These are phyloP conservation scores for Candida sphagnicola DNA, from an alignment of 805 yeast genomes.

Conservation along the genomic window DNA sequence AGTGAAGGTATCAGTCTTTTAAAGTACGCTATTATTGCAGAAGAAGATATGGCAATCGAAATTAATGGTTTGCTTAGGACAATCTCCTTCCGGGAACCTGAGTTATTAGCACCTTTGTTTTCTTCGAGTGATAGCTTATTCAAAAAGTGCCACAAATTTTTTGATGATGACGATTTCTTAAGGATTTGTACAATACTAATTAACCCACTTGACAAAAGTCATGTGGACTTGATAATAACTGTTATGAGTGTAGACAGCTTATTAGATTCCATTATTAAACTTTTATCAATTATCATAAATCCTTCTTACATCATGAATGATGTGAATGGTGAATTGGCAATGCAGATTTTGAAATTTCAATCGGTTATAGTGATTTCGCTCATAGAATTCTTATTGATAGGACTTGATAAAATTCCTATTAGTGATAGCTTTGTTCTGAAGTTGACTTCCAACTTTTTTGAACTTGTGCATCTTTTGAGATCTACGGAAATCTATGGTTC, in stretches of 20 bases:
- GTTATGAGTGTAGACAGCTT: slow-evolving; percentile 23
- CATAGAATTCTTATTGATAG: slow-evolving; percentile 21
- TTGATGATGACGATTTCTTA: slow-evolving; percentile 32
- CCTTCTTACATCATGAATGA: slow-evolving; percentile 20
- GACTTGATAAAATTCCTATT: slow-evolving; percentile 29
- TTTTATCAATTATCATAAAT: slow-evolving; percentile 29
- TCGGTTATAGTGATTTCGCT: slow-evolving; percentile 23
- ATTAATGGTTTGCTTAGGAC: slow-evolving; percentile 17
- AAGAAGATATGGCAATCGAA: slow-evolving; percentile 28
- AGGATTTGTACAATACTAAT: slow-evolving; percentile 25
- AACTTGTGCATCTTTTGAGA: slow-evolving; percentile 28
- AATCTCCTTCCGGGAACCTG: slow-evolving; percentile 28
- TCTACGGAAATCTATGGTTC: slow-evolving; percentile 22
- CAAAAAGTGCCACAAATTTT: slow-evolving; percentile 20
- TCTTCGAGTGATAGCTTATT: slow-evolving; percentile 21
- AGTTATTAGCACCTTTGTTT: slow-evolving; percentile 28
- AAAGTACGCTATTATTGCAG: slow-evolving; percentile 33
- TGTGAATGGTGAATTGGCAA: slow-evolving; percentile 27
- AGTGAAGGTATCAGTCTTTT: slow-evolving; percentile 35
- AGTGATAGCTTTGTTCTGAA: slow-evolving; percentile 27
- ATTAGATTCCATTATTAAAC: slow-evolving; percentile 22
- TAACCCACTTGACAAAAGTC: slow-evolving; percentile 16
- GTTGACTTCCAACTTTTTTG: slow-evolving; percentile 23
- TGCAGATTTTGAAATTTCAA: slow-evolving; percentile 35
- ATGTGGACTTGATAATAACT: slow-evolving; percentile 18